Percentiles rank a stretch among this genome's conserved stretches.
Evolutionary conservation across 1,284 basidiomycete genomes (phyloP).

Genomic region (Ustilago shanxiensis): DNA sequence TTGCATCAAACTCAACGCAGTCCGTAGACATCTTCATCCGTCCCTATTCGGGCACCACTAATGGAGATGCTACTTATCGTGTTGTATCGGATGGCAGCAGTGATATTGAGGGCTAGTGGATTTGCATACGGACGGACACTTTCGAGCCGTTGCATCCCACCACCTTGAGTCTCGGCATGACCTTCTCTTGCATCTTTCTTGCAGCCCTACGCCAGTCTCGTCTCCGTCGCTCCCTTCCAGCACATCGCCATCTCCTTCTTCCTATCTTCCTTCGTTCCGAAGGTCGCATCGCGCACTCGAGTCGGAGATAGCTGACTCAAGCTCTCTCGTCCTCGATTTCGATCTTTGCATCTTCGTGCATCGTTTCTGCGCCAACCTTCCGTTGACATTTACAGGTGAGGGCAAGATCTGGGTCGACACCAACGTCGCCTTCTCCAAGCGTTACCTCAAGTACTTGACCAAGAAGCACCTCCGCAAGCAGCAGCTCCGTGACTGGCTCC

Average conservation of each 20-base stretch:
- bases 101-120: not conserved
- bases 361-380: constrained; percentile 20
- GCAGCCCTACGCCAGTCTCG: not conserved
- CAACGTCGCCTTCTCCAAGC: constrained; percentile 71
- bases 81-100: not conserved
- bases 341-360: constrained; percentile 23
- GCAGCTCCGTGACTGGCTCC: constrained; percentile 70
- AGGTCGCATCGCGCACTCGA: constrained; percentile 45
- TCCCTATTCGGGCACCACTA: not conserved
- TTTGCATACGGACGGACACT: not conserved
- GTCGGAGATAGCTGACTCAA: constrained; percentile 55
- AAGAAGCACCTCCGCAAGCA: constrained; percentile 71
- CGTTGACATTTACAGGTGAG: constrained; percentile 54
- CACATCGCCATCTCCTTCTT: not conserved
- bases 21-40: not conserved
- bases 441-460: constrained; percentile 72
- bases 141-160: not conserved
- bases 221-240: not conserved
- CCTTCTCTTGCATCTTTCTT: not conserved
- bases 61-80: not conserved
- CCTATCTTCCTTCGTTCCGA: not conserved
- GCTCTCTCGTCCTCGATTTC: constrained; percentile 55
- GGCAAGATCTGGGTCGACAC: constrained; percentile 72
- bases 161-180: not conserved
- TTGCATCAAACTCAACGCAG: not conserved